Percentiles rank a stretch among this genome's conserved stretches.
Evolutionary conservation across 345 rosid genomes (phyloP).

Genomic region (Lagerstroemia speciosa): DNA sequence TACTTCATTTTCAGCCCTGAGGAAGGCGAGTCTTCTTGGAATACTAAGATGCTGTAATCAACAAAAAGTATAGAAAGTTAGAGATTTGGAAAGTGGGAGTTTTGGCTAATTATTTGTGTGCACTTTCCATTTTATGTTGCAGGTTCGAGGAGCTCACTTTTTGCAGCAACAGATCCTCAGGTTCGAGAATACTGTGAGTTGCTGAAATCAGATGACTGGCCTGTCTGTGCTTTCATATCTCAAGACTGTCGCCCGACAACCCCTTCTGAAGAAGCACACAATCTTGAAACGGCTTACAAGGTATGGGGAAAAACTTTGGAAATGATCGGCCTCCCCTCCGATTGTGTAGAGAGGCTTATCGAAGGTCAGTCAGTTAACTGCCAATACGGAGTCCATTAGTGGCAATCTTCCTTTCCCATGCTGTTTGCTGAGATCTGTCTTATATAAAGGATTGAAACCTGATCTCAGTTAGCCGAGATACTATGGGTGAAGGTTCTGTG

Average conservation of each 20-base stretch:
- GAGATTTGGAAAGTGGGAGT: neutral
- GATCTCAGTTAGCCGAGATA: neutral
- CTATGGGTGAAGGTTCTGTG: neutral
- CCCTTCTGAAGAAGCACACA: conserved; percentile 95
- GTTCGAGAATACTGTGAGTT: conserved; percentile 76
- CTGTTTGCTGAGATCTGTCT: neutral
- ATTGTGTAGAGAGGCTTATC: conserved; percentile 67
- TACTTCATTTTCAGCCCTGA: conserved; percentile 81
- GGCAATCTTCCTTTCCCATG: conserved; percentile 9
- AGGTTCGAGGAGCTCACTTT: conserved; percentile 86
- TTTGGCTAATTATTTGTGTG: neutral
- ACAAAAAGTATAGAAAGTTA: too few species aligned
- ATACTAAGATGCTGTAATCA: too few species aligned
- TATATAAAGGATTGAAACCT: neutral
- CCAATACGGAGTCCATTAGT: conserved; percentile 28
- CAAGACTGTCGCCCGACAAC: conserved; percentile 85
- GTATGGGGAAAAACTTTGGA: conserved; percentile 93
- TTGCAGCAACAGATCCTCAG: conserved; percentile 94
- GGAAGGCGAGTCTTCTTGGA: conserved; percentile 47
- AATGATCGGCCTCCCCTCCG: conserved; percentile 68
- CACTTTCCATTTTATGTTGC: conserved; percentile 8
- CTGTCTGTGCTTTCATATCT: conserved; percentile 84
- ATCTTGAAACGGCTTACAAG: conserved; percentile 44
- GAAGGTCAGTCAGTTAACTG: conserved; percentile 60
- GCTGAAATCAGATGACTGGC: conserved; percentile 79